Evolutionary conservation across 2,329 filamentous ascomycete species (phyloP).

Genomic region (Penicillium brasilianum): DNA sequence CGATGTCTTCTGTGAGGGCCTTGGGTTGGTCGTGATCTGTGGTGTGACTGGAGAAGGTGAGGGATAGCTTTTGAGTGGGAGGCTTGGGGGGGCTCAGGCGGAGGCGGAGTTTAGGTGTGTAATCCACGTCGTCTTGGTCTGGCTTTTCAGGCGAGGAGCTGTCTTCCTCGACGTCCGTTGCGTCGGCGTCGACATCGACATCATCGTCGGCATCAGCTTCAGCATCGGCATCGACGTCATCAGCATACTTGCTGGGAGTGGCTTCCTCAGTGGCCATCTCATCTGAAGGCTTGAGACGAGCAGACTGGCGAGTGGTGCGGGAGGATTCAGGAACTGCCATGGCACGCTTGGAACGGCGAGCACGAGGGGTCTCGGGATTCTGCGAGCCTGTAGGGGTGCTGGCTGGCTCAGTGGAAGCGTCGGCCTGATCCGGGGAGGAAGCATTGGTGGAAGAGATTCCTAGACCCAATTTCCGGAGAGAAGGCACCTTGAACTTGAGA

Average conservation of each 20-base stretch:
- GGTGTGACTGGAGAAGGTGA: background rate
- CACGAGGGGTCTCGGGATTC: constrained; percentile 38
- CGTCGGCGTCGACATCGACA: constrained; percentile 14
- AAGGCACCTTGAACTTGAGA: constrained; percentile 22
- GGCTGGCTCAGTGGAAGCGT: constrained; percentile 14
- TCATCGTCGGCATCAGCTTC: constrained; percentile 3
- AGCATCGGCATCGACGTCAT: constrained; percentile 11
- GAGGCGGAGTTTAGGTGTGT: constrained; percentile 18
- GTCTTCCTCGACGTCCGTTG: constrained; percentile 19
- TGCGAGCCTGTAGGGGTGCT: constrained; percentile 13
- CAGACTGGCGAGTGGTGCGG: constrained; percentile 42
- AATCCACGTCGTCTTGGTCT: constrained; percentile 17
- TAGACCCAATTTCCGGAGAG: constrained; percentile 10
- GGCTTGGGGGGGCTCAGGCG: constrained; percentile 4
- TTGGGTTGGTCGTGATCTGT: constrained; percentile 13
- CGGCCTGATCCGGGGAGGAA: constrained; percentile 11
- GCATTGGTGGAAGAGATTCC: background rate
- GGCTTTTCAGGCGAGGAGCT: constrained; percentile 9
- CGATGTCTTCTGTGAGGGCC: background rate
- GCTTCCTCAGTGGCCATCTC: constrained; percentile 27
- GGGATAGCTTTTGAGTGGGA: background rate
- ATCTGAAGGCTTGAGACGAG: constrained; percentile 36
- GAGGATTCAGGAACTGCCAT: constrained; percentile 39
- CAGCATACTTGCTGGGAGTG: constrained; percentile 17
- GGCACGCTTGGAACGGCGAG: constrained; percentile 40